Conservation (phyloP, 2,329 filamentous ascomycete species). For the Penicillium freii region DNA sequence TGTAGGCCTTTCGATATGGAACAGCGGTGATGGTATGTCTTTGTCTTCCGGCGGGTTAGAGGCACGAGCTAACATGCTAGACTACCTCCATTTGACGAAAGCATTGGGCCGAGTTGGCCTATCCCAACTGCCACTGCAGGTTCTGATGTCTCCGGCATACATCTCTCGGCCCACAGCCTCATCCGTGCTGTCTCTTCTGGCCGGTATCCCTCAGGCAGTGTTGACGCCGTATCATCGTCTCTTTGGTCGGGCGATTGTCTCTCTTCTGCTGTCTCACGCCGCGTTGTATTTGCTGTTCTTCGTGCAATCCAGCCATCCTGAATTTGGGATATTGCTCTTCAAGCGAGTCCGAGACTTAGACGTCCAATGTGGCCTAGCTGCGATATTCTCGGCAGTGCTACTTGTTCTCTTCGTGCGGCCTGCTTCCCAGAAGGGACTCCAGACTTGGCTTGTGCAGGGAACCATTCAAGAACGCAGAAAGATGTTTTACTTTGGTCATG, state of each 20-base stretch:
- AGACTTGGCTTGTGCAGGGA: constrained; percentile 9
- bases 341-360: constrained; percentile 58
- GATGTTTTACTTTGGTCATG: constrained; percentile 57
- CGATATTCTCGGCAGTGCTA: constrained; percentile 47
- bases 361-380: constrained; percentile 56
- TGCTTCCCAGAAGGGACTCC: constrained; percentile 12
- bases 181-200: constrained; percentile 53
- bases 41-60: neutral
- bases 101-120: constrained; percentile 59
- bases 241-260: constrained; percentile 55
- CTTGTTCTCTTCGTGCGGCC: constrained; percentile 51
- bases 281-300: constrained; percentile 60
- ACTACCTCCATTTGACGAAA: constrained; percentile 64
- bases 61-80: constrained; percentile 36
- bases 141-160: constrained; percentile 51
- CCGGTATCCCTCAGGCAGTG: constrained; percentile 54
- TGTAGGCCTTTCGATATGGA: constrained; percentile 48
- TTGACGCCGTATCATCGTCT: constrained; percentile 59
- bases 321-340: constrained; percentile 43
- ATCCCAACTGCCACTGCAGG: constrained; percentile 60
- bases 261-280: constrained; percentile 54
- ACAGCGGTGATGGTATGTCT: constrained; percentile 54
- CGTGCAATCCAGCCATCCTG: constrained; percentile 44
- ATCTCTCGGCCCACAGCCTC: constrained; percentile 45
- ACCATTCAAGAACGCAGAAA: constrained; percentile 36